Conservation (phyloP, 2,329 filamentous ascomycete species). For the Kalaharituber pfeilii region DNA sequence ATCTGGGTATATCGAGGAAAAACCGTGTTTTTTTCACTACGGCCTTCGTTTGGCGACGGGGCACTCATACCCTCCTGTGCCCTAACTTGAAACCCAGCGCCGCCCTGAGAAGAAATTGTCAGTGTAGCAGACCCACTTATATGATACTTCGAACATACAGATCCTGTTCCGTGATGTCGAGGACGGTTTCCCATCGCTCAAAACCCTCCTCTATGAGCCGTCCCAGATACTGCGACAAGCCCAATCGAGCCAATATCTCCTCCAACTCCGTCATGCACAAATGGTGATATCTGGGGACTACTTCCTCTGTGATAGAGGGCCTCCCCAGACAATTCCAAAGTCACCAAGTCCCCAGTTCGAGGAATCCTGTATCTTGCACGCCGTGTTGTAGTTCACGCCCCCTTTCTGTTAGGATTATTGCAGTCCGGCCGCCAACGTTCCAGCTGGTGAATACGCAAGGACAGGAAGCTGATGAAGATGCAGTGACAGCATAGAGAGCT, state of each 20-base stretch:
- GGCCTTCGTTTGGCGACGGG: no score
- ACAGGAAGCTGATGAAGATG: neutral
- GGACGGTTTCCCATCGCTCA: slow-evolving; percentile 66
- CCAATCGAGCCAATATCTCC: slow-evolving; percentile 53
- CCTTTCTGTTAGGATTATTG: slow-evolving; percentile 15
- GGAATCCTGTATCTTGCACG: neutral
- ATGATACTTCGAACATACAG: slow-evolving; percentile 39
- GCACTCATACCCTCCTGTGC: slow-evolving; percentile 60
- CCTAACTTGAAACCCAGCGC: slow-evolving; percentile 61
- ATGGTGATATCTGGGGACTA: slow-evolving; percentile 11
- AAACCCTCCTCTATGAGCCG: slow-evolving; percentile 62
- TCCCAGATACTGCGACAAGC: slow-evolving; percentile 59
- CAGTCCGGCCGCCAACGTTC: slow-evolving; percentile 18
- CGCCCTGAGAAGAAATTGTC: slow-evolving; percentile 19
- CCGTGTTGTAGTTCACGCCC: slow-evolving; percentile 1
- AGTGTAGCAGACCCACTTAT: slow-evolving; percentile 3
- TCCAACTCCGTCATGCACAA: slow-evolving; percentile 46
- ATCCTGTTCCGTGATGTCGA: slow-evolving; percentile 72
- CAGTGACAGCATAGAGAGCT: neutral
- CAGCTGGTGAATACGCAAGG: slow-evolving; percentile 6
- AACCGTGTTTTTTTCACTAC: no score
- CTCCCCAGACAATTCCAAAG: slow-evolving; percentile 9
- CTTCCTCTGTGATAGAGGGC: slow-evolving; percentile 12
- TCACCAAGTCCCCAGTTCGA: neutral
- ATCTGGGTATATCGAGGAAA: no score